These are phyloP conservation scores for Plantago ovata DNA, from an alignment of 257 asterid species.

Conservation along the genomic window DNA sequence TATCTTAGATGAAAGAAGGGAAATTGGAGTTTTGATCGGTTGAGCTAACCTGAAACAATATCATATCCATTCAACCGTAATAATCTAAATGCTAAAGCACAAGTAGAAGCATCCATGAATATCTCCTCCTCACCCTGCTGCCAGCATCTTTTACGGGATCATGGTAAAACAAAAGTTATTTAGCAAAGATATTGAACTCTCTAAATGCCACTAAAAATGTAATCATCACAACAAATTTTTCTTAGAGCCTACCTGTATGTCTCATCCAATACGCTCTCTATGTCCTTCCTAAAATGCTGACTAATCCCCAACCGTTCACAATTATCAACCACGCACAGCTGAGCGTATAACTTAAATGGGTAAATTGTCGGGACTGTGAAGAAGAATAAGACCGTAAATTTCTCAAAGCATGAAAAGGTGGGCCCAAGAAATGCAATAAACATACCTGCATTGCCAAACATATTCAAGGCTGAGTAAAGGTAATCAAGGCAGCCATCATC, in stretches of 20 bases:
- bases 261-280: constrained; percentile 54
- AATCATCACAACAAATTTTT: too few species aligned
- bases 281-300: constrained; percentile 53
- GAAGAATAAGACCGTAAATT: constrained; percentile 11
- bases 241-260: constrained; percentile 42
- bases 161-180: constrained; percentile 24
- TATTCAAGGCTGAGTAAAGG: constrained; percentile 44
- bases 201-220: too few species aligned
- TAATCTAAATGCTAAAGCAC: constrained; percentile 74
- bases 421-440: neutral
- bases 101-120: constrained; percentile 63
- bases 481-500: constrained; percentile 58
- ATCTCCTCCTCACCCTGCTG: constrained; percentile 80
- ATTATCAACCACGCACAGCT: constrained; percentile 52
- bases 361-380: constrained; percentile 69
- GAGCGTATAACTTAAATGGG: constrained; percentile 52
- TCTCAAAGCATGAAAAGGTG: constrained; percentile 2
- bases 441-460: constrained; percentile 59
- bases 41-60: constrained; percentile 57
- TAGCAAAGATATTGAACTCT: too few species aligned
- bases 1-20: neutral
- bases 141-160: constrained; percentile 63
- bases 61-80: constrained; percentile 66
- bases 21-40: neutral
- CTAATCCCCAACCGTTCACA: constrained; percentile 71